Base-by-base conservation (phyloP, 2,329 filamentous ascomycete species). In the Metarhizium album region DNA sequence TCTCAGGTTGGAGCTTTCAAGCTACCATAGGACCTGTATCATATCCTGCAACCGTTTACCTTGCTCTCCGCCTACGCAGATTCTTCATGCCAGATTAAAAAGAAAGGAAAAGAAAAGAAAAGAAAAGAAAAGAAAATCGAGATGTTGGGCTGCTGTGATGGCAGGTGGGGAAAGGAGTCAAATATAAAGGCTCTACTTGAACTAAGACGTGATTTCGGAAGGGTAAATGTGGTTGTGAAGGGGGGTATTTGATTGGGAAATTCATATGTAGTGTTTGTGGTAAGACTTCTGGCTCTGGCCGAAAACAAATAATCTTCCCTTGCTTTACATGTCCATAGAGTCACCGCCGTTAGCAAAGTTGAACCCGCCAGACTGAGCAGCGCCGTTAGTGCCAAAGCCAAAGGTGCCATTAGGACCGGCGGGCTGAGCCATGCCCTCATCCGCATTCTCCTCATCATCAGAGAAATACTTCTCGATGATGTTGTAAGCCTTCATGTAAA, bases 391-490 rank as follows among this genome's bases (percentile, higher is more conserved):
- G 63, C 86, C 84, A 70, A 97, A 86, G 62, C 90, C 81, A 69
- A 91, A 93, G 52, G 83, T 83, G 53, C 84, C 84, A 62, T 87
- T 87, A 40, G 76, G 68, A 45, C 80, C 82, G 61, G 84, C 81
- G 24, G 74, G 68, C 65, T 89, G 85, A 54, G 87, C 85, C 69
- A 89, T 80, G 42, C 74, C 74, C 62, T 94, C 88, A 55, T 90
- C 87, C 59, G 90, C 90, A 62, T 90, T 90, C 66, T 95, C 93
- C 51, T 97, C 93, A 60, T 98, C 93, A 64, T 98, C 93, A 0
- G 90, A 96, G 76, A 98, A 98, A 80, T 98, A 98, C 77, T 96
- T 96, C 79, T 98, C 93, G 60, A 98, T 98, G 72, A 98, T 98
- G 80, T 95, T 97, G 80, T 97, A 98, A 0, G 93, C 93, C 83